A percentile compares a stretch with the other conserved stretches of the same genome.
These are phyloP conservation scores for Incumbomyces lentus DNA, from an alignment of 2,329 filamentous ascomycete genomes.

Conservation along the genomic window DNA sequence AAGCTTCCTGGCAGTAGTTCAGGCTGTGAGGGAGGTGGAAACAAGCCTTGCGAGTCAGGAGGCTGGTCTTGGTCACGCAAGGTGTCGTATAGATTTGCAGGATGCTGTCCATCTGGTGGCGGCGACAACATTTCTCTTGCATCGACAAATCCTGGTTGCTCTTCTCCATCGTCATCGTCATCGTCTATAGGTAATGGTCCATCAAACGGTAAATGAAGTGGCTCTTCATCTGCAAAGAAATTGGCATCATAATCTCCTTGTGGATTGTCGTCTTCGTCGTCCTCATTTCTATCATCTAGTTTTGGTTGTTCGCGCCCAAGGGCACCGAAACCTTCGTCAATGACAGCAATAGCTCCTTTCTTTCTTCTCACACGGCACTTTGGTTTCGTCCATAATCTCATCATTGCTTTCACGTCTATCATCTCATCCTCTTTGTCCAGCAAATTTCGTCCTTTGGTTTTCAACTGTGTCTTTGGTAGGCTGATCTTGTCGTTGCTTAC, in stretches of 20 bases:
- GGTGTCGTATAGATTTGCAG: slow-evolving; percentile 8
- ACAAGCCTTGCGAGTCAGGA: neutral
- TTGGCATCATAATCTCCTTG: slow-evolving; percentile 86
- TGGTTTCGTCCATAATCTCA: slow-evolving; percentile 88
- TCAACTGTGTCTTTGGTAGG: slow-evolving; percentile 89
- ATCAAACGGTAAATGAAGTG: slow-evolving; percentile 32
- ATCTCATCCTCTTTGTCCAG: slow-evolving; percentile 88
- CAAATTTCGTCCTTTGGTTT: slow-evolving; percentile 82
- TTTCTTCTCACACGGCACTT: slow-evolving; percentile 71
- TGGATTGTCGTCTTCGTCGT: slow-evolving; percentile 46
- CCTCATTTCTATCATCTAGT: slow-evolving; percentile 6
- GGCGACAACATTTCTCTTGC: slow-evolving; percentile 40
- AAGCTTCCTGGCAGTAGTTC: slow-evolving; percentile 43
- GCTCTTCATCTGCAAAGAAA: slow-evolving; percentile 75
- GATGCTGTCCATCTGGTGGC: slow-evolving; percentile 17
- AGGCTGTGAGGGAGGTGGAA: slow-evolving; percentile 1
- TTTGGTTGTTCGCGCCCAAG: slow-evolving; percentile 45
- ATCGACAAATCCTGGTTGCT: slow-evolving; percentile 35
- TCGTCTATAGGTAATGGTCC: slow-evolving; percentile 36
- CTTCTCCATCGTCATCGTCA: slow-evolving; percentile 26
- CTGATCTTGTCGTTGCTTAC: slow-evolving; percentile 71
- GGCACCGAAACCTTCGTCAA: slow-evolving; percentile 96
- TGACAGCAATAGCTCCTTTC: slow-evolving; percentile 57
- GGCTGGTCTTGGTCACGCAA: slow-evolving; percentile 10
- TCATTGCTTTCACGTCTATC: slow-evolving; percentile 84